A percentile compares a stretch with the other conserved stretches of the same genome.
These are phyloP conservation scores for Neoboletus brunneissimus DNA, from an alignment of 768 basidiomycete genomes.

Conservation along the genomic window DNA sequence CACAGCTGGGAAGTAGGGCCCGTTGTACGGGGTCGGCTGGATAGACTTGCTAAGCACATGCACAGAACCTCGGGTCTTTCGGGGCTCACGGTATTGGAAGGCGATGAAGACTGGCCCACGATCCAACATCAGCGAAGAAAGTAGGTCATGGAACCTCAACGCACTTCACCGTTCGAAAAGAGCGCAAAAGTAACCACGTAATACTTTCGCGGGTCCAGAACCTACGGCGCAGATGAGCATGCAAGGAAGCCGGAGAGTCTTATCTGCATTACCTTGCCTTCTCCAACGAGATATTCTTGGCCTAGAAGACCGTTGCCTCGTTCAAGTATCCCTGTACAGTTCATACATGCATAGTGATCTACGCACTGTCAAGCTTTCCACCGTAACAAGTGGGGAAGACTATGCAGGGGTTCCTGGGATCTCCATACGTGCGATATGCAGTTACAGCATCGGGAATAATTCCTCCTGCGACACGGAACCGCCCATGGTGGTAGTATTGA, in stretches of 20 bases:
- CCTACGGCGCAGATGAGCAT: slow-evolving; percentile 28
- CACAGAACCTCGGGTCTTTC: background rate
- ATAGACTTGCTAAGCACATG: background rate
- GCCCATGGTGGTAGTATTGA: slow-evolving; percentile 52
- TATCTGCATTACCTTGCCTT: slow-evolving; percentile 40
- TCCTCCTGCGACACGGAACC: slow-evolving; percentile 51
- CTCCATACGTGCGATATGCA: slow-evolving; percentile 57
- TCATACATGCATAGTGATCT: background rate
- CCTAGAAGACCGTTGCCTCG: slow-evolving; percentile 33
- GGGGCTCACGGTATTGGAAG: slow-evolving; percentile 44
- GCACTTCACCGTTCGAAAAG: slow-evolving; percentile 59
- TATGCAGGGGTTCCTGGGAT: slow-evolving; percentile 52
- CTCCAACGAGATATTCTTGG: slow-evolving; percentile 50
- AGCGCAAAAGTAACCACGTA: slow-evolving; percentile 56
- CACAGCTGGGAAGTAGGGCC: slow-evolving; percentile 55
- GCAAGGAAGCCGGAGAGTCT: background rate
- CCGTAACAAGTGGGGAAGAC: slow-evolving; percentile 62
- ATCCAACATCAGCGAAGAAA: background rate
- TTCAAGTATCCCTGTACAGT: background rate
- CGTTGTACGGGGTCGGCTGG: slow-evolving; percentile 54
- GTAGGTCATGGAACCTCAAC: slow-evolving; percentile 1
- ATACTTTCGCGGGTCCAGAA: slow-evolving; percentile 48
- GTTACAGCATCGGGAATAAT: slow-evolving; percentile 55
- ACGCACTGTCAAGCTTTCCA: slow-evolving; percentile 49
- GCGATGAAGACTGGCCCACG: slow-evolving; percentile 49